These are phyloP conservation scores for Yamadazyma akitaensis DNA, from an alignment of 805 yeast species.

Conservation along the genomic window DNA sequence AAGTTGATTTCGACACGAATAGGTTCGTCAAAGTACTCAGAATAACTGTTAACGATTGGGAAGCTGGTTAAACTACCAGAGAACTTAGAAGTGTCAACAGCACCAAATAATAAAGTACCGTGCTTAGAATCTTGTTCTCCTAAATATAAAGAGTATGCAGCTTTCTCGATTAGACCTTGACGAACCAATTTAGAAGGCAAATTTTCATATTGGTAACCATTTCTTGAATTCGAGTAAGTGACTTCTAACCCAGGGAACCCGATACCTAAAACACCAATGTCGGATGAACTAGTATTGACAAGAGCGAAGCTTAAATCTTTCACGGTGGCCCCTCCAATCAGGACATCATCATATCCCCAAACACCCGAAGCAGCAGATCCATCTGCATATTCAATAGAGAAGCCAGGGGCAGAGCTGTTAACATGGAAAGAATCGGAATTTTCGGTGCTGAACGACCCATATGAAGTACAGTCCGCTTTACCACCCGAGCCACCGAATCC, in stretches of 20 bases:
- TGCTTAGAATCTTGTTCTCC: conserved; percentile 19
- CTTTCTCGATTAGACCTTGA: conserved; percentile 30
- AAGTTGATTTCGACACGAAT: conserved; percentile 50
- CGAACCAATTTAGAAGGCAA: conserved; percentile 29
- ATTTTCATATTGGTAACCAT: conserved; percentile 22
- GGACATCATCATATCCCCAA: conserved; percentile 63
- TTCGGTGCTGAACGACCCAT: conserved; percentile 48
- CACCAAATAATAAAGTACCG: conserved; percentile 40
- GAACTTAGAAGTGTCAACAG: conserved; percentile 40
- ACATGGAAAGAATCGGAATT: conserved; percentile 34
- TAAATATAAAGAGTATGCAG: conserved; percentile 31
- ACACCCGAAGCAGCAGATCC: conserved; percentile 43
- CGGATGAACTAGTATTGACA: conserved; percentile 59
- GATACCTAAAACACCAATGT: conserved; percentile 69
- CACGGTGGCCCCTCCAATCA: conserved; percentile 47
- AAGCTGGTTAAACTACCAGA: conserved; percentile 27
- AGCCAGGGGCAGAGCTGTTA: conserved; percentile 38
- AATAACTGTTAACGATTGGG: conserved; percentile 10
- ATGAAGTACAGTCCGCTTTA: conserved; percentile 30
- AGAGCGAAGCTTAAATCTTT: conserved; percentile 65
- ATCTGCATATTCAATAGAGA: conserved; percentile 48
- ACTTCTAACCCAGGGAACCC: conserved; percentile 67
- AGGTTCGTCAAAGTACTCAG: conserved; percentile 30
- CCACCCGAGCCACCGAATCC: conserved; percentile 16
- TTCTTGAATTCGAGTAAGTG: conserved; percentile 28